Evolutionary conservation across 148 eudicot species (phyloP).

Genomic region (Chenopodium suecicum): DNA sequence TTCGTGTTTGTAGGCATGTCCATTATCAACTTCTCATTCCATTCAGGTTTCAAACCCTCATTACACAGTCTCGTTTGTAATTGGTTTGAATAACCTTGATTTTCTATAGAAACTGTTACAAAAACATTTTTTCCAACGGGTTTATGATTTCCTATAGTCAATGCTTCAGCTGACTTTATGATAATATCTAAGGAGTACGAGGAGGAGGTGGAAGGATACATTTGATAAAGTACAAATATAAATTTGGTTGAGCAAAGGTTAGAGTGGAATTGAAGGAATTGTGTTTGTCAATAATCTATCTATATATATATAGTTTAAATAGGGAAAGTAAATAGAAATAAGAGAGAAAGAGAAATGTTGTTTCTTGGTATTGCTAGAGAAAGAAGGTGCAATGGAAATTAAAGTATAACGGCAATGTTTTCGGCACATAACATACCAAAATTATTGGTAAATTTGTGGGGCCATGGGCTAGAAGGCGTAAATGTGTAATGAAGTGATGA

Average conservation of each 20-base stretch:
- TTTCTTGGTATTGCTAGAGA: constrained; percentile 13
- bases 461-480: neutral
- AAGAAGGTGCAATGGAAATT: neutral
- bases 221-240: neutral
- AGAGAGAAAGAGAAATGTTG: constrained; percentile 36
- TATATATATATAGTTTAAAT: neutral
- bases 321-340: constrained; percentile 36
- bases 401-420: too few species aligned
- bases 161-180: constrained; percentile 44
- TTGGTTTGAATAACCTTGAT: neutral
- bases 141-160: constrained; percentile 23
- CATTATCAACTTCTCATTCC: constrained; percentile 52
- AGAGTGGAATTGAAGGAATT: neutral
- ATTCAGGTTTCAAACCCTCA: constrained; percentile 40
- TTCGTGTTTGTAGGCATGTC: constrained; percentile 36
- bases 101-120: constrained; percentile 37
- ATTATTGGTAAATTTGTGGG: neutral
- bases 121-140: constrained; percentile 37
- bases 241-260: neutral
- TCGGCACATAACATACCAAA: neutral
- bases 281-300: neutral
- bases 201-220: neutral
- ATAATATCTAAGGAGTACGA: constrained; percentile 38
- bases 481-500: neutral
- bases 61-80: constrained; percentile 20